Evolutionary conservation across 1,284 basidiomycete species (phyloP), one percentile per base, ranked within the genome.

Genomic region (Ceratobasidium theobromae): DNA sequence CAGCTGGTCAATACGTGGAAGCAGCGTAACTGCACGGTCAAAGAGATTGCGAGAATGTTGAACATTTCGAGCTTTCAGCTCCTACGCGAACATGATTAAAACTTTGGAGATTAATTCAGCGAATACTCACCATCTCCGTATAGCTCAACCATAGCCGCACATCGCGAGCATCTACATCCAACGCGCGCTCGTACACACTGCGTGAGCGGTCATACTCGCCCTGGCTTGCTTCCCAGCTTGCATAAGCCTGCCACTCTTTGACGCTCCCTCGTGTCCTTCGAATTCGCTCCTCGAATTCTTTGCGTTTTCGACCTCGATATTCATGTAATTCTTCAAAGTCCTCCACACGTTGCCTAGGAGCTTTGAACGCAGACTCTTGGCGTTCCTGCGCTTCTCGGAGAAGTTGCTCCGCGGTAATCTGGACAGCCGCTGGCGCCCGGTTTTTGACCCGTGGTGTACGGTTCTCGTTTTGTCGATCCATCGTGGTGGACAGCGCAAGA

Each of bases 331-430:
- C 97, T 76, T 99, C 97, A 73, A 93, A 92, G 77, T 99, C 97
- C 77, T 98, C 94, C 53, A 99, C 89, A 51, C 93, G 85, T 75
- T 98, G 95, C 73, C 88, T 91, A n/a, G 95, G 95, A 2, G 94
- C 93, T 57, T 87, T 85, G 74, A 95, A 90, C 14, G 89, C 86
- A 23, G 90, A 85, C 74, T 98, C 97, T 81, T 99, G 96, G 60
- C 95, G 83, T 74, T 98, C 97, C 85, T 98, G 94, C 45, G 97
- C 95, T 86, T 99, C 97, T 73, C 97, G 89, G 14, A 99, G 82
- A 46, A 99, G 87, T 80, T 99, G 96, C 79, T 98, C 96, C 30
- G 96, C 93, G 62, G 95, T 97, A 79, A 98, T 96, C 90, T 95
- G 95, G 69, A 98, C 82, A 65, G 92, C 88, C 66, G 95, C 95